Conservation (phyloP, 495 filamentous ascomycete genomes). For the Penicillium maclennaniae region DNA sequence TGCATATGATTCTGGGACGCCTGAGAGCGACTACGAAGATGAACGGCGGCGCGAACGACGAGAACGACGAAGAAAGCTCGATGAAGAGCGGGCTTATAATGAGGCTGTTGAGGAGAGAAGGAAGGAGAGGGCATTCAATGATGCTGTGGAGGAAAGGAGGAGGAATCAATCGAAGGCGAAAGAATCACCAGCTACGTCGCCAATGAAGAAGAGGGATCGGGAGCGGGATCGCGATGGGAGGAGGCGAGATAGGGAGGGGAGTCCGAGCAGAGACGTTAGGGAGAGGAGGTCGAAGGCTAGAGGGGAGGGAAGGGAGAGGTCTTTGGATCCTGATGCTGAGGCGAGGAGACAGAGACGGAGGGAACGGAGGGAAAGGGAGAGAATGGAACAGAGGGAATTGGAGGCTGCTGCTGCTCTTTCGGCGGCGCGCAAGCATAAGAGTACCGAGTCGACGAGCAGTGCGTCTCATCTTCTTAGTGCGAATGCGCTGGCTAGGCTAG, state of each 20-base stretch:
- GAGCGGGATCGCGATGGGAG: conserved; percentile 29
- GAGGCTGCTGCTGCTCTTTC: conserved; percentile 16
- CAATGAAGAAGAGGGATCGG: conserved; percentile 29
- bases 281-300: conserved; percentile 8
- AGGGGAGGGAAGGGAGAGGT: conserved; percentile 5
- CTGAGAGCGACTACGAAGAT: background rate
- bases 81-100: conserved; percentile 8
- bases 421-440: conserved; percentile 33
- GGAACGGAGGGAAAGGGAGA: conserved; percentile 15
- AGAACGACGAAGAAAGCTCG: background rate
- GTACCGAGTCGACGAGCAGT: conserved; percentile 39
- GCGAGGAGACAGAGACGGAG: conserved; percentile 19
- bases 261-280: conserved; percentile 20
- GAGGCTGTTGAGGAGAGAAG: conserved; percentile 12
- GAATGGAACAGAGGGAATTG: conserved; percentile 11
- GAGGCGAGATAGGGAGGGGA: conserved; percentile 12
- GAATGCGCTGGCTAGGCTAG: conserved; percentile 58
- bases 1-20: conserved; percentile 20
- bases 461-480: conserved; percentile 40
- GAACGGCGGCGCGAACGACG: background rate
- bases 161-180: conserved; percentile 33
- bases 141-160: conserved; percentile 18
- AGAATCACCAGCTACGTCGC: conserved; percentile 34
- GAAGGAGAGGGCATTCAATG: conserved; percentile 16
- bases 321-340: conserved; percentile 12